Evolutionary conservation across 345 rosid genomes (phyloP).

Genomic region (Hibiscus tridactylites): DNA sequence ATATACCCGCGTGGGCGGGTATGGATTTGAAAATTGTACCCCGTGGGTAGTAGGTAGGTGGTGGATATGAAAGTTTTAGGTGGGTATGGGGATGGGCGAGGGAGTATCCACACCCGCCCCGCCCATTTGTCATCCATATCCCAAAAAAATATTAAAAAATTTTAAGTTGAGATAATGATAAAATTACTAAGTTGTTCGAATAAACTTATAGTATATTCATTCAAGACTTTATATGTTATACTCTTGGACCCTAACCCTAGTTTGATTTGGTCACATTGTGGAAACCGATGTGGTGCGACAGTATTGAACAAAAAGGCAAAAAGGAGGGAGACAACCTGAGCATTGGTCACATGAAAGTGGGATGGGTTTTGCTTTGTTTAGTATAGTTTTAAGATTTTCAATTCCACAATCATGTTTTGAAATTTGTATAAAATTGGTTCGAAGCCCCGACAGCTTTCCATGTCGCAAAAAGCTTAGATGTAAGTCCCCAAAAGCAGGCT

Average conservation of each 20-base stretch:
- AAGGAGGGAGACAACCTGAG: background rate
- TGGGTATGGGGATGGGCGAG: too few species aligned
- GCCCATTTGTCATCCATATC: too few species aligned
- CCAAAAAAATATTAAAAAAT: too few species aligned
- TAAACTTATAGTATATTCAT: too few species aligned
- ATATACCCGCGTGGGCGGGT: too few species aligned
- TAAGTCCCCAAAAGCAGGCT: background rate
- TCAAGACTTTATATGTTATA: too few species aligned
- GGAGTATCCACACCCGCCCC: too few species aligned
- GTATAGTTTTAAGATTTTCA: background rate
- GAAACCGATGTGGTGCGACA: background rate
- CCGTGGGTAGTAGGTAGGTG: too few species aligned
- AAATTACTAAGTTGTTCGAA: too few species aligned
- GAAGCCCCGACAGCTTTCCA: background rate
- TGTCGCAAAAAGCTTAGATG: background rate
- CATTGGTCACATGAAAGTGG: background rate
- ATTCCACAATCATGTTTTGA: background rate
- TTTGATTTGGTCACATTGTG: background rate
- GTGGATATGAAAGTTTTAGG: too few species aligned
- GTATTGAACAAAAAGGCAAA: background rate
- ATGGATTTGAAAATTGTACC: too few species aligned
- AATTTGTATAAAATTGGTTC: background rate
- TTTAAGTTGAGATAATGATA: too few species aligned
- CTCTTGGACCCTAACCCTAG: background rate
- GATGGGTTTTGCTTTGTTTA: background rate